A percentile compares a stretch with the other conserved stretches of the same genome.
Evolutionary conservation across 768 basidiomycete genomes (phyloP).

Genomic region (Basidioascus undulatus): DNA sequence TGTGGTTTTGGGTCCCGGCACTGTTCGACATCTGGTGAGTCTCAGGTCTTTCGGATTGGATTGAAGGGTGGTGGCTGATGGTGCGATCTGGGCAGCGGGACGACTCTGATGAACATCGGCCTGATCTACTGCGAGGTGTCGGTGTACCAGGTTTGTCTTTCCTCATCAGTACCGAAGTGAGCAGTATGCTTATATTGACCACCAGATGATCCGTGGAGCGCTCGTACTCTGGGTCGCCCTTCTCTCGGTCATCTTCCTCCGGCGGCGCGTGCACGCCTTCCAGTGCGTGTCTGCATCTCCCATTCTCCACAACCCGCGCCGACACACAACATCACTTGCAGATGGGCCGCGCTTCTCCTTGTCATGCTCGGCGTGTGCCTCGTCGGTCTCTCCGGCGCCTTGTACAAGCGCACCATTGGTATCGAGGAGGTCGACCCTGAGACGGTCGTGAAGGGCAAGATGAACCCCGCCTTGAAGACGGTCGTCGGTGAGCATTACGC

Average conservation of each 20-base stretch:
- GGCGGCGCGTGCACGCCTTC: conserved; percentile 63
- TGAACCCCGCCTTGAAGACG: no score
- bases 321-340: conserved; percentile 15
- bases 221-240: conserved; percentile 82
- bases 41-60: no score
- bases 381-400: conserved; percentile 60
- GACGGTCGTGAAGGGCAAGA: conserved; percentile 3
- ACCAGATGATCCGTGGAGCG: conserved; percentile 36
- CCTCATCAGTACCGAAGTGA: no score
- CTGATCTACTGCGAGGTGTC: conserved; percentile 89
- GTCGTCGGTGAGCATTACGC: conserved; percentile 2
- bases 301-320: neutral
- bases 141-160: conserved; percentile 60
- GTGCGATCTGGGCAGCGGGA: conserved; percentile 7
- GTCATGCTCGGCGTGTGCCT: conserved; percentile 22
- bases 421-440: neutral
- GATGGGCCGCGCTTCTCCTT: conserved; percentile 47
- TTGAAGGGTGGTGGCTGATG: neutral
- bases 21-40: conserved; percentile 68
- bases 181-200: no score
- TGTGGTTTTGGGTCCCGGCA: conserved; percentile 71
- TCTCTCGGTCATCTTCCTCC: conserved; percentile 74
- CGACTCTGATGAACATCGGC: conserved; percentile 71
- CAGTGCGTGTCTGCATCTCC: conserved; percentile 28
- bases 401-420: conserved; percentile 49